These are phyloP conservation scores for Marasmius fiardii DNA, from an alignment of 1,284 basidiomycete species.

Conservation along the genomic window DNA sequence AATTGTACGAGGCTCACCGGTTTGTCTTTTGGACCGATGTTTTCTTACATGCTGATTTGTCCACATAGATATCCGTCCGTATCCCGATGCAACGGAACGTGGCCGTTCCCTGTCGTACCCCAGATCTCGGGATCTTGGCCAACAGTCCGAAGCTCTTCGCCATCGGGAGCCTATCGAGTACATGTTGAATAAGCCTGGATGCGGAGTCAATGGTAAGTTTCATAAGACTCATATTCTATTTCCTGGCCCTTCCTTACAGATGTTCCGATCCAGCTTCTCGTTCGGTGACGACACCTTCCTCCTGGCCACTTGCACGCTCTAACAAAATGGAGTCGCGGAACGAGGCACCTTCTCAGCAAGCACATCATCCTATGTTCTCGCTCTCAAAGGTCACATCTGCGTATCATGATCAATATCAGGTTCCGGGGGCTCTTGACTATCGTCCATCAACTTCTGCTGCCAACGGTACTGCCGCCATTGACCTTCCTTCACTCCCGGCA, in stretches of 20 bases:
- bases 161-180: background rate
- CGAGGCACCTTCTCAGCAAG: background rate
- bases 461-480: background rate
- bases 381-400: background rate
- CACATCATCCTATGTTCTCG: background rate
- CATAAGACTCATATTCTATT: background rate
- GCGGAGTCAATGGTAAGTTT: background rate
- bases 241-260: background rate
- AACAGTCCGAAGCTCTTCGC: background rate
- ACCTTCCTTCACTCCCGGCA: background rate
- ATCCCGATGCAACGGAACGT: background rate
- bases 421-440: background rate
- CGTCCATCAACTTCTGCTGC: background rate
- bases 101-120: background rate
- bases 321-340: background rate
- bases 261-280: background rate
- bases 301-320: background rate
- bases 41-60: background rate
- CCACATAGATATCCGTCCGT: background rate
- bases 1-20: background rate
- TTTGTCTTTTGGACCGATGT: background rate
- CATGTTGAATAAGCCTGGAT: background rate
- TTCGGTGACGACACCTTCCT: background rate
- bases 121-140: background rate
- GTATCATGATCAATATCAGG: background rate